Base-by-base conservation (phyloP, 495 filamentous ascomycete genomes). In the Durotheca rogersii region DNA sequence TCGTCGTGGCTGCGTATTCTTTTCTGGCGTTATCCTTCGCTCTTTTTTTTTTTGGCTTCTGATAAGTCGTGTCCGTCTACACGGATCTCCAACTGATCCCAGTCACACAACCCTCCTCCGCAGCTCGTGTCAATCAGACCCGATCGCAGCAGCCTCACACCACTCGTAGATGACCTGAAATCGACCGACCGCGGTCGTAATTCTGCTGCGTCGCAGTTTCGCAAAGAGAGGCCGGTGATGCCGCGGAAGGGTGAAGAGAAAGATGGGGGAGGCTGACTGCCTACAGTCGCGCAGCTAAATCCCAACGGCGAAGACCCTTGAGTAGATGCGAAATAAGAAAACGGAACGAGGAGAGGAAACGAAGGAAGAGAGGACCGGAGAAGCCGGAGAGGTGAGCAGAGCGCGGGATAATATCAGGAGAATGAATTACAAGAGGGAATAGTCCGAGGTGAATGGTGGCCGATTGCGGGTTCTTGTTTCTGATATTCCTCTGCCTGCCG, bases 101-200 rank as follows among this genome's bases (percentile, higher is more conserved):
- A 46, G 41, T 34, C 10, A 34, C 33, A 35, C 41, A 29, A 31
- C 17, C 9, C 23, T 27, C 23, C 4, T 27, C 9, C 4, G 4
- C 9, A 27, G 23, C 23, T 4, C 23, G 23, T 27, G 23, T 27
- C 15, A 30, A 31, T 16, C 40, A 16, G 25, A n/a, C n/a, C n/a
- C n/a, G n/a, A n/a, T 32, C 40, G 40, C 16, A 12, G 15, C 33
- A 20, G 37, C 19, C 21, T 40, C 37, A 40, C 37, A 21, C 27
- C 37, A 40, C 27, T 19, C 37, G 18, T 9, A n/a, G 9, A 23
- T 40, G 20, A 20, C 3, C 11, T 15, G n/a, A 40, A 11, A 27
- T 27, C n/a, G 20, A 10, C 11, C 27, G 20, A 16, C 9, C 9
- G 4, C 23, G 23, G 23, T n/a, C n/a, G n/a, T n/a, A n/a, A n/a